Percentiles rank a stretch among this genome's conserved stretches.
phyloP scores from a whole-genome alignment of 805 yeast species.

The Kuraishia hungarica region DNA sequence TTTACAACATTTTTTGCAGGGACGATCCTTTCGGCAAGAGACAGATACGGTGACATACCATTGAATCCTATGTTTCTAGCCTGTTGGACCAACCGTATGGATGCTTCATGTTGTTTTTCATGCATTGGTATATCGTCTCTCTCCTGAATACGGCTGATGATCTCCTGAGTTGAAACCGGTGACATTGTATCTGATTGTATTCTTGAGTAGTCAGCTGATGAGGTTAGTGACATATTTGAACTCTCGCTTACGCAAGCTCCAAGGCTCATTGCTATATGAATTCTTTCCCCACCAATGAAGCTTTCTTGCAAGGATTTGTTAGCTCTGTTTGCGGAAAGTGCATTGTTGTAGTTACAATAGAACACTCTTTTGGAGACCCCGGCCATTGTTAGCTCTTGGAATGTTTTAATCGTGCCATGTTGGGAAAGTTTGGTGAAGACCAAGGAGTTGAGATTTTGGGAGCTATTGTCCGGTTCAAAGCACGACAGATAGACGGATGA shows the following conservation, averaged over 20 bases:
- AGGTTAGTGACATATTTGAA: neutral
- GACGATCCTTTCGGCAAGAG: neutral
- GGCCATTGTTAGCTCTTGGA: neutral
- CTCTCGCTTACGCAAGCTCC: neutral
- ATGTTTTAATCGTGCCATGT: neutral
- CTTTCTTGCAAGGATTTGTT: neutral
- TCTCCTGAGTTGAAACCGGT: neutral
- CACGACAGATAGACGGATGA: neutral
- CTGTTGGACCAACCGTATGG: neutral
- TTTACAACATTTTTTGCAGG: constrained; percentile 25
- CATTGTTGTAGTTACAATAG: neutral
- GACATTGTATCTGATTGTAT: neutral
- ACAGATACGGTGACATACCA: neutral
- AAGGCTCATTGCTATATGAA: neutral
- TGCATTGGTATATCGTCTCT: too few relatives aligned
- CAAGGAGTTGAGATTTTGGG: neutral
- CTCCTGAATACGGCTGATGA: too few relatives aligned
- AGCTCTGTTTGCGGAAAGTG: neutral
- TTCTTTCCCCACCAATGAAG: neutral
- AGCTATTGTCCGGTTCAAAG: neutral
- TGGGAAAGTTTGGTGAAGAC: neutral
- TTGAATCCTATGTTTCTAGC: neutral
- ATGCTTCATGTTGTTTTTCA: neutral
- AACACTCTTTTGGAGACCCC: neutral
- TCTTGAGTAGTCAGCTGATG: neutral